Evolutionary conservation across 2,329 filamentous ascomycete genomes (phyloP), one percentile per base, ranked within the genome.

Genomic region (Penicillium sp.): DNA sequence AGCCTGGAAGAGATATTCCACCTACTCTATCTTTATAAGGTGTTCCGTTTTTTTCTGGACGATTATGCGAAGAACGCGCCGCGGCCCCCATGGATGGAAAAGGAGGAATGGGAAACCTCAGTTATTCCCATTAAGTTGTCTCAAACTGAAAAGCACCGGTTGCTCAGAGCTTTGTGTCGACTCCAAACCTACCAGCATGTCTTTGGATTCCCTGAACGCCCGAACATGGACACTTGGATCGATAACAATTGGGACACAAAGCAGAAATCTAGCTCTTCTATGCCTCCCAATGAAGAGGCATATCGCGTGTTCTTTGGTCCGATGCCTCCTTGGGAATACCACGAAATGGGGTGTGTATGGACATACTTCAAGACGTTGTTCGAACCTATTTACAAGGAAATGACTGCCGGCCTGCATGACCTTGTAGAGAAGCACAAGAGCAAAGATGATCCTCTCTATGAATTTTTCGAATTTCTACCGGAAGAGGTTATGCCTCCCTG

Each of bases 281-380:
- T 18, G 18, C 18, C 18, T 18, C 18, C 18, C 18, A 18, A 18
- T 18, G 18, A 18, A 34, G 54, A 61, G 9, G 49, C 46, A 15
- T 67, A 54, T 52, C 47, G 56, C 0, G 1, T 64, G 10, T 60
- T 65, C 29, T 65, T 60, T 23, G 56, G 57, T 3, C 50, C 56
- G 1, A 57, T 67, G 46, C 50, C 61, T 3, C 58, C 60, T 12
- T 67, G 64, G 65, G 64, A 65, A 46, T 45, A 51, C n/a, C 54
- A 60, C 3, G 63, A 67, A 29, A 55, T 66, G 7, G 59, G 46
- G 7, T 60, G 60, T 44, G n/a, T 66, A 15, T 56, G 46, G 54
- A 8, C 41, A 8, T 57, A 61, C 42, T 37, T 34, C 2, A 25
- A 2, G 1, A 46, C 8, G 1, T 2, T 12, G 12, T 34, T 34